These are phyloP conservation scores for Diplodia seriata DNA, from an alignment of 2,329 filamentous ascomycete species.

Conservation along the genomic window DNA sequence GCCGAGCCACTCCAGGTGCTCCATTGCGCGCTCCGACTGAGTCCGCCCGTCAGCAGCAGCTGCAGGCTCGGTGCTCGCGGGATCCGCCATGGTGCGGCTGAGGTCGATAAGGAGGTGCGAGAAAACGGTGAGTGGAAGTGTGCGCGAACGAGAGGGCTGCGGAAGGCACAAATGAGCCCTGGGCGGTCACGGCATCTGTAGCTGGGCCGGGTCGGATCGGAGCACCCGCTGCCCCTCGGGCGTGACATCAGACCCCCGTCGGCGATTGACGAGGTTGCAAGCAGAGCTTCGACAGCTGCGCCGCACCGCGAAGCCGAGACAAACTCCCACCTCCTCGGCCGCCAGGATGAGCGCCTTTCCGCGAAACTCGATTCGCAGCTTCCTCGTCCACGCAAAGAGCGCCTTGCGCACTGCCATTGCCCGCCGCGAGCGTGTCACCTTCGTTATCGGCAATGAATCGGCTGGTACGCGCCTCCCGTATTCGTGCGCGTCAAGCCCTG, in stretches of 20 bases:
- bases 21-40: constrained; percentile 22
- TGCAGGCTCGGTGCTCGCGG: constrained; percentile 10
- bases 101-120: not conserved
- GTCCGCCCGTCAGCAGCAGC: constrained; percentile 5
- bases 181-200: not conserved
- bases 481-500: constrained; percentile 24
- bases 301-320: not conserved
- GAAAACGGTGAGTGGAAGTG: not conserved
- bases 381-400: constrained; percentile 54
- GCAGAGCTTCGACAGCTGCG: constrained; percentile 8
- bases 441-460: constrained; percentile 63
- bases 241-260: constrained; percentile 18
- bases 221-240: not conserved
- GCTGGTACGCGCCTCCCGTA: constrained; percentile 46
- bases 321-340: not conserved
- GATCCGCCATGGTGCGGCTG: constrained; percentile 23
- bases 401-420: constrained; percentile 51
- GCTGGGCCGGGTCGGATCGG: constrained; percentile 18
- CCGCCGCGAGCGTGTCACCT: constrained; percentile 51
- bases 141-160: not conserved
- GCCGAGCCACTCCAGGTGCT: constrained; percentile 31
- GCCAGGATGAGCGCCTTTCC: constrained; percentile 41
- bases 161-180: not conserved
- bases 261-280: not conserved
- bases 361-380: constrained; percentile 55